Percentiles rank a stretch among this genome's conserved stretches.
Conservation (phyloP, 495 filamentous ascomycete species). For the Lophiostoma macrostomum region DNA sequence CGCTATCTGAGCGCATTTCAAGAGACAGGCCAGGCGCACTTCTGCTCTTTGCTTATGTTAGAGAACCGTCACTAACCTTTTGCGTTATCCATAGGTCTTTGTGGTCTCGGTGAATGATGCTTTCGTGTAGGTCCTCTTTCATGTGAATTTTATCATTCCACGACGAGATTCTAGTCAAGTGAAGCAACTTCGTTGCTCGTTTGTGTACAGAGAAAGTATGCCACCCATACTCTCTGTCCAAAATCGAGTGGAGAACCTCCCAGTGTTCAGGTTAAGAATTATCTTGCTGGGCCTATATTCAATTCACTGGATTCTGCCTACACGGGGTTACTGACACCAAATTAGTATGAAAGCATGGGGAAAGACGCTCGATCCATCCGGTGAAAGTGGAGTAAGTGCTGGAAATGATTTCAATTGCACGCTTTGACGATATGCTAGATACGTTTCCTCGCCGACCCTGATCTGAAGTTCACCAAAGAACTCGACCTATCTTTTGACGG, state of each 20-base stretch:
- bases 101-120: constrained; percentile 89
- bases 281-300: neutral
- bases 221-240: constrained; percentile 12
- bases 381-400: constrained; percentile 67
- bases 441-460: constrained; percentile 88
- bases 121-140: constrained; percentile 68
- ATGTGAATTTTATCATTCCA: neutral
- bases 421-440: constrained; percentile 49
- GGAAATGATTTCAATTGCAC: neutral
- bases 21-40: too few relatives aligned
- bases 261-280: neutral
- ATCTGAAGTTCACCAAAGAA: constrained; percentile 76
- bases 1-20: too few relatives aligned
- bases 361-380: constrained; percentile 64
- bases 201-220: too few relatives aligned
- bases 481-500: constrained; percentile 83
- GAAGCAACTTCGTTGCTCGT: too few relatives aligned
- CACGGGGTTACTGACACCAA: too few relatives aligned
- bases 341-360: constrained; percentile 89
- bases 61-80: too few relatives aligned
- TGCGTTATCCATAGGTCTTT: too few relatives aligned
- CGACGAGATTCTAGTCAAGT: too few relatives aligned
- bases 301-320: constrained; percentile 2
- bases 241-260: neutral
- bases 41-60: constrained; percentile 32